Evolutionary conservation across 352 stramenopile genomes (phyloP), one percentile per base, ranked within the genome.

Genomic region (Thalassiosira hispida): DNA sequence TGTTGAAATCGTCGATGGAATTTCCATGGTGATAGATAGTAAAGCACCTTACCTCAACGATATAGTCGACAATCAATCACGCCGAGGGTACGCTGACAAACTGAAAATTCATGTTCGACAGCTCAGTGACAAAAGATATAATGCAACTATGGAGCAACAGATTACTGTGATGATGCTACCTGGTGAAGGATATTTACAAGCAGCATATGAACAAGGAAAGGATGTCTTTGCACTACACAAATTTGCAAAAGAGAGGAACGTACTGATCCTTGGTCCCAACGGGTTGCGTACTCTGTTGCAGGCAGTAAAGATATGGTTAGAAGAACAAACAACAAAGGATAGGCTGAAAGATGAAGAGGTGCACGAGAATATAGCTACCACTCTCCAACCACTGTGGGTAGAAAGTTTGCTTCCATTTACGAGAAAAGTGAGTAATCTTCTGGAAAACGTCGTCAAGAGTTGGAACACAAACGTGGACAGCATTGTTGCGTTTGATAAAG

Each of bases 101-200:
- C 33, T 65, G 56, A 65, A 65, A 33, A 11, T 8, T 65, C 33
- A 65, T 12, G 23, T 65, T 22, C 31, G 56, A 38, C 56, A 65
- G 52, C 56, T 65, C 33, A 20, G 56, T 20, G 33, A 65, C 33
- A 65, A 51, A 49, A 18, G 35, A 33, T 65, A 65, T 31, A 46
- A 12, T 33, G 42, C 56, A 2, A 9, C 33, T 4, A 38, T 51
- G 16, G 33, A 51, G 9, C 14, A 27, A n/a, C 0, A 27, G 11
- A 29, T 35, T 65, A 65, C 56, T 9, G 2, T 65, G 56, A 65
- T 65, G 56, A 65, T 65, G 56, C 20, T 65, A 7, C 56, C 56
- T 5, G 56, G 56, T n/a, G 56, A 65, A 49, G 56, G 56, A 22
- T 65, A 65, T 33, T 8, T 65, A 16, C 56, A 51, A 51, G 31